Base-by-base conservation (phyloP, 2,329 filamentous ascomycete species). In the Alternaria arbusti region DNA sequence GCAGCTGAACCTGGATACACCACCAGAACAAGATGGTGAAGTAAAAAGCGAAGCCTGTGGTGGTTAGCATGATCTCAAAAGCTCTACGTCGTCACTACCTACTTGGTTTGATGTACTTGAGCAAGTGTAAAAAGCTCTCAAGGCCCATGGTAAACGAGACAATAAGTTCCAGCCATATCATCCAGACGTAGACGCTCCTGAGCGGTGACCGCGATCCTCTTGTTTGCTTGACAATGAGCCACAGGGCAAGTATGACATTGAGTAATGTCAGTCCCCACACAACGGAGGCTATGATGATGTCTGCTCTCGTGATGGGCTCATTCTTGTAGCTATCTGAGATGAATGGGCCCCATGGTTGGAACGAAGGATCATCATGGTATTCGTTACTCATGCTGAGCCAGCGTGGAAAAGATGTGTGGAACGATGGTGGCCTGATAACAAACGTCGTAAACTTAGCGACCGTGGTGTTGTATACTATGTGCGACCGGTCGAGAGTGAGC, bases 161-260 rank as follows among this genome's bases (percentile, higher is more conserved):
- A 1, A 77, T 2, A 4, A 85, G 76, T 67, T 85, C 84, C 26
- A 80, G 55, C 84, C 84, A 85, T 57, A 85, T 80, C 81, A 85
- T 81, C 76, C 81, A 82, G 0, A 85, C 76, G 62, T 85, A 85
- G 1, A 78, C 72, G 63, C 82, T 84, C 13, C 70, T 64, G 23
- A 76, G 30, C 8, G 77, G 66, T 59, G 68, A 69, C 13, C 76
- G 68, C 4, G 76, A 77, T 4, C 58, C 67, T 12, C 40, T 74
- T 51, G 59, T 79, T 68, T 70, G 77, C 54, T 17, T 45, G 51
- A 70, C 75, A 9, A 74, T 79, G n/a, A 75, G 68, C 59, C 74
- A 82, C 43, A 79, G 63, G 8, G 77, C 75, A 17, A 78, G 36
- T 4, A 70, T 22, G 9, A 59, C 63, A 52, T 72, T 74, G n/a